Conservation (phyloP, 805 yeast species). For the Debaryomyces maramus region DNA sequence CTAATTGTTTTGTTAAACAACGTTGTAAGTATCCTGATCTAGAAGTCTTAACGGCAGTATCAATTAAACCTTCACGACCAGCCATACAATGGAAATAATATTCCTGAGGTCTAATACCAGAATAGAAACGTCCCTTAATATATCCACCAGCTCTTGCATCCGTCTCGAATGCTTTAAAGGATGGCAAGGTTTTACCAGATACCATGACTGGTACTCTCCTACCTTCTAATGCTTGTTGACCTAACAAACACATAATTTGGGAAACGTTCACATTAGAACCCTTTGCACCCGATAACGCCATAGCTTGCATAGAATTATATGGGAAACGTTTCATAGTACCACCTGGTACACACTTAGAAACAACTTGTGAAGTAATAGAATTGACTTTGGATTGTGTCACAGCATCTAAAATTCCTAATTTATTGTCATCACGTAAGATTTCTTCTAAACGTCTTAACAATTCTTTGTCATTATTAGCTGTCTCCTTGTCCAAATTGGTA, state of each 20-base stretch:
- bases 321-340: slow-evolving; percentile 97
- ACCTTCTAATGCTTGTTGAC: slow-evolving; percentile 99
- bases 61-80: slow-evolving; percentile 99
- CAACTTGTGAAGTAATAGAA: slow-evolving; percentile 90
- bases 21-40: slow-evolving; percentile 98
- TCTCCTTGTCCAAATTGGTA: slow-evolving; percentile 67
- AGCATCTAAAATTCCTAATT: slow-evolving; percentile 92
- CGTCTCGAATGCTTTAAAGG: slow-evolving; percentile 95
- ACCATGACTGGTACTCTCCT: slow-evolving; percentile 99
- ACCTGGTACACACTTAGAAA: slow-evolving; percentile 88
- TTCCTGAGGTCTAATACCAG: slow-evolving; percentile 97
- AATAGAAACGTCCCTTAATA: slow-evolving; percentile 93
- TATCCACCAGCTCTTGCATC: slow-evolving; percentile 99
- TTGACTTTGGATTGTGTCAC: slow-evolving; percentile 92
- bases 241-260: slow-evolving; percentile 98
- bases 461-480: slow-evolving; percentile 59
- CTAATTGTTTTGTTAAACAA: slow-evolving; percentile 96
- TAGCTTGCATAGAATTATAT: slow-evolving; percentile 94
- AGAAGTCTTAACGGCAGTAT: slow-evolving; percentile 98
- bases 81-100: slow-evolving; percentile 99
- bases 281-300: slow-evolving; percentile 99
- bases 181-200: slow-evolving; percentile 94
- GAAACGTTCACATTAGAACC: slow-evolving; percentile 98
- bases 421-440: slow-evolving; percentile 88
- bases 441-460: slow-evolving; percentile 88